Conservation (phyloP, 192 early-diverging fungal species). For the Umbelopsis vinacea region DNA sequence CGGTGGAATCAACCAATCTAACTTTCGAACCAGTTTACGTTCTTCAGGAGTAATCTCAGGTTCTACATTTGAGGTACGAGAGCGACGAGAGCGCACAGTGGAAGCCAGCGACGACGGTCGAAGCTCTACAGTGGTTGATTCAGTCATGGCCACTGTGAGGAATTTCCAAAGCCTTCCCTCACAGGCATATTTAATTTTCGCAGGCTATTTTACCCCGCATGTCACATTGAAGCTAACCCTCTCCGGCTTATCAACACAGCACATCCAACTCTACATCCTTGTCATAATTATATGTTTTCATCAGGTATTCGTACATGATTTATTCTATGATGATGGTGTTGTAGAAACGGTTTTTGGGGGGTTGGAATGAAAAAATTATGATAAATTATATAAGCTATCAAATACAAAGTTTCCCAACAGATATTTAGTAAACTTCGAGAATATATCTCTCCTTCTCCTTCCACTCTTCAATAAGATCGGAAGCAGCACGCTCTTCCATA, state of each 20-base stretch:
- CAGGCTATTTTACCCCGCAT: no score
- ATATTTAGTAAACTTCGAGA: conserved; percentile 82
- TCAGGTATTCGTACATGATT: neutral
- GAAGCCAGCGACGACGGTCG: neutral
- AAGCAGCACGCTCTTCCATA: conserved; percentile 65
- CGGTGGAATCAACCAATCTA: conserved; percentile 40
- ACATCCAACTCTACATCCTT: no score
- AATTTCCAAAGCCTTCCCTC: no score
- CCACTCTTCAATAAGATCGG: conserved; percentile 80
- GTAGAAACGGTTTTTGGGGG: neutral
- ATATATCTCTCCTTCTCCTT: conserved; percentile 94
- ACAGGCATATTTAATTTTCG: no score
- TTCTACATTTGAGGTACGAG: neutral
- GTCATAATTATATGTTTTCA: no score
- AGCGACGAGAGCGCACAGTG: neutral
- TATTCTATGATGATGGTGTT: neutral
- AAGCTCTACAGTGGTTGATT: neutral
- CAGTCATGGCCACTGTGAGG: neutral
- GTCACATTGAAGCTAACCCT: no score
- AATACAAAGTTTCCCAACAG: neutral
- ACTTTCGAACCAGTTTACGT: conserved; percentile 31
- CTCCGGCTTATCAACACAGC: no score
- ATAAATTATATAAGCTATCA: conserved; percentile 1
- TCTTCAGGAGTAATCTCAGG: conserved; percentile 18
- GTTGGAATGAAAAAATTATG: neutral